Evolutionary conservation across 352 stramenopile species (phyloP), one percentile per base, ranked within the genome.

Genomic region (Globisporangium middletonii): DNA sequence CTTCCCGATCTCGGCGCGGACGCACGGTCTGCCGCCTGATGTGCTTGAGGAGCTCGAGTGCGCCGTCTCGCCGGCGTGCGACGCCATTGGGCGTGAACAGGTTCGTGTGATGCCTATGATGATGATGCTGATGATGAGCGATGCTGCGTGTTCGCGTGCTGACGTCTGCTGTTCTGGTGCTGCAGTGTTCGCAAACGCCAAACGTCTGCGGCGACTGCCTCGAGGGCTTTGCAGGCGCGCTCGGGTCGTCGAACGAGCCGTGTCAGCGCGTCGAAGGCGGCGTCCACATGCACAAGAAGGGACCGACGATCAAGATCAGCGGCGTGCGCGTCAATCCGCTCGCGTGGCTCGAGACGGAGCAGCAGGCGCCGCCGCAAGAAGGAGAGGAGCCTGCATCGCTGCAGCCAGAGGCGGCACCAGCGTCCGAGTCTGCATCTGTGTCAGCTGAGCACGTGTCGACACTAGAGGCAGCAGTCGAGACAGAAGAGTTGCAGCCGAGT

Each of bases 151-250:
- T n/a, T 30, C 8, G 43, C n/a, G n/a, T 44, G 38, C 13, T 43
- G 12, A 55, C 18, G n/a, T n/a, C 46, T 23, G n/a, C 19, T 50
- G 5, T 45, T 53, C 16, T 49, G 46, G 28, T 9, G 48, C 1
- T 28, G n/a, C 58, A 86, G 68, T 91, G 80, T 51, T 73, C 71
- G 6, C 56, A 61, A 9, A 65, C 67, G 18, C 55, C 73, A 3
- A 86, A 91, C 38, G 55, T 86, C 1, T 93, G 83, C 51, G 83
- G 83, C 0, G 76, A 87, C n/a, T 93, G 83, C 53, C 62, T 86
- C 13, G 72, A 84, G 18, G 83, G 80, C 0, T 89, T 77, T 50
- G 23, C 63, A 12, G 75, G 74, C 2, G 38, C 51, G 0, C 2
- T 47, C 4, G 72, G 72, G 18, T 68, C 71, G 0, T 69, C 69